phyloP scores from a whole-genome alignment of 495 filamentous ascomycete species.

The Trichoderma asperelloides region DNA sequence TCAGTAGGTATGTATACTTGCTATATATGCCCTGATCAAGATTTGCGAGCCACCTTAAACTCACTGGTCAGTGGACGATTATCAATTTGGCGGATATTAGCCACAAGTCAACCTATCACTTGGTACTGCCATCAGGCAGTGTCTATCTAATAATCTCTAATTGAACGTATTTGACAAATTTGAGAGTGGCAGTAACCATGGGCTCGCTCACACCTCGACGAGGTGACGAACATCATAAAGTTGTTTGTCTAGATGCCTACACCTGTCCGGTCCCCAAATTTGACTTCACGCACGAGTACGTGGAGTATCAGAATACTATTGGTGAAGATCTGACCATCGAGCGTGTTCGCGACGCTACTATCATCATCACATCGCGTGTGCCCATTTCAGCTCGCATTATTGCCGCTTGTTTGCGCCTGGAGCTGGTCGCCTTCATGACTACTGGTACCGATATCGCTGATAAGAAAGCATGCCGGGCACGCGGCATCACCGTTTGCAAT shows the following conservation, averaged over 20 bases:
- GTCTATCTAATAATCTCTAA: too few relatives aligned
- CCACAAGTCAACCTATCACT: too few relatives aligned
- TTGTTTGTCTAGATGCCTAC: neutral
- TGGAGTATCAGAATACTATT: neutral
- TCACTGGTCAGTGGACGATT: too few relatives aligned
- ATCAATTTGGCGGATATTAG: too few relatives aligned
- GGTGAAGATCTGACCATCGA: neutral
- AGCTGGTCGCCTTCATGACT: neutral
- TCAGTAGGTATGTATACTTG: too few relatives aligned
- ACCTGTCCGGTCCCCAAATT: neutral
- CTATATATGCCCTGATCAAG: too few relatives aligned
- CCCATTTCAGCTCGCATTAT: neutral
- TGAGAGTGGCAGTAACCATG: neutral
- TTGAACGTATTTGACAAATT: neutral
- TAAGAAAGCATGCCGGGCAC: neutral
- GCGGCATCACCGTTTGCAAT: neutral
- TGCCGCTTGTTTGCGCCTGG: neutral
- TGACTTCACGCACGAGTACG: neutral
- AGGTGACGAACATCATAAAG: neutral
- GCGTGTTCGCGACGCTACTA: neutral
- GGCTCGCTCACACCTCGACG: neutral
- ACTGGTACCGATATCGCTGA: neutral
- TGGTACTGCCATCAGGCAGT: too few relatives aligned
- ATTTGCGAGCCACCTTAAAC: too few relatives aligned
- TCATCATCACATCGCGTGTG: neutral